Evolutionary conservation across 805 yeast genomes (phyloP).

Genomic region (Phaffomyces opuntiae): DNA sequence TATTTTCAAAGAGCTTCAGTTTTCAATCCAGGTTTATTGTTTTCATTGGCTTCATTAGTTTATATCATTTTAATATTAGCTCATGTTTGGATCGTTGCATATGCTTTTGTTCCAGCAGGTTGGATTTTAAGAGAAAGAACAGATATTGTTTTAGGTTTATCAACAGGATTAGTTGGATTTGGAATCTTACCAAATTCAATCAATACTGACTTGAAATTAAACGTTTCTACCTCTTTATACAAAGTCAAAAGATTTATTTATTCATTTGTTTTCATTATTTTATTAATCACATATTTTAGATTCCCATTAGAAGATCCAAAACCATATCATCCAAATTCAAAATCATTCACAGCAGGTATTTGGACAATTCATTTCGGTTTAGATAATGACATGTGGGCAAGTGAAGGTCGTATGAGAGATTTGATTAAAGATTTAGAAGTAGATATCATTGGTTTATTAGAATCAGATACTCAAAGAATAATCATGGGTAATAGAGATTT

Average conservation of each 20-base stretch:
- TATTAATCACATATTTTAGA: constrained; percentile 48
- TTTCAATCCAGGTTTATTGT: constrained; percentile 48
- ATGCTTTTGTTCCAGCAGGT: constrained; percentile 97
- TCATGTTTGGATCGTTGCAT: constrained; percentile 96
- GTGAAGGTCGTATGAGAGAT: constrained; percentile 83
- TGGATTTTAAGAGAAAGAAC: constrained; percentile 82
- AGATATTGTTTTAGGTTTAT: constrained; percentile 57
- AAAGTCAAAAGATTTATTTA: constrained; percentile 23
- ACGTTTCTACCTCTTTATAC: constrained; percentile 4
- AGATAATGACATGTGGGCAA: constrained; percentile 97
- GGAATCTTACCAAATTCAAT: constrained; percentile 35
- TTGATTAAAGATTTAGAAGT: constrained; percentile 79
- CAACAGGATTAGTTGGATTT: constrained; percentile 44
- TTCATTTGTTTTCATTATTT: constrained; percentile 37
- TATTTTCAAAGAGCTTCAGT: constrained; percentile 51
- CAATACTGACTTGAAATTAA: neutral
- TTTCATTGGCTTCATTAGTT: constrained; percentile 41
- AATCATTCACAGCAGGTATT: constrained; percentile 85
- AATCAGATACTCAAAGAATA: constrained; percentile 88
- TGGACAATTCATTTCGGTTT: constrained; percentile 98
- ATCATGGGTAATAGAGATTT: constrained; percentile 94
- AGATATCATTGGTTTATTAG: constrained; percentile 86
- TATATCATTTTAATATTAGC: constrained; percentile 57
- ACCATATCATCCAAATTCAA: constrained; percentile 62
- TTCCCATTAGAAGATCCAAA: constrained; percentile 53